Evolutionary conservation across 2,329 filamentous ascomycete genomes (phyloP), one percentile per base, ranked within the genome.

Genomic region (Hortaea werneckii): DNA sequence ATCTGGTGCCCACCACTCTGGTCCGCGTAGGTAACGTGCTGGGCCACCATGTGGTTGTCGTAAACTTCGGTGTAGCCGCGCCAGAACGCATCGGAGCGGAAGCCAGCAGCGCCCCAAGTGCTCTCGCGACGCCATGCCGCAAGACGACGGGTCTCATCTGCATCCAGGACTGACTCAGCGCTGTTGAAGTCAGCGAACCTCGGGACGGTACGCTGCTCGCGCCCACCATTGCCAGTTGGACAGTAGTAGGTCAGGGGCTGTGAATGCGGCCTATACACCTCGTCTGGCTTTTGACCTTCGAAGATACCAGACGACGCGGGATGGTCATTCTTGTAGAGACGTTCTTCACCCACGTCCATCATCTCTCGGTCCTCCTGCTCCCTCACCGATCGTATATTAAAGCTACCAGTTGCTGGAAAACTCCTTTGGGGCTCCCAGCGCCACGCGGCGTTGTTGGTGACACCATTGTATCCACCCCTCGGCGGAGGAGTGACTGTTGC

Each of bases 81-180:
- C 37, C 37, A 40, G 6, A 27, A 5, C 4, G 45, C 43, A 5
- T 12, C 27, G 5, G 41, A 32, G 35, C 41, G 45, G 6, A 37
- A 35, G 20, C 9, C 7, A 30, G 8, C 29, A 5, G 38, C 27
- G 8, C 40, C 35, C 5, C 11, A 41, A 32, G 3, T 6, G 5
- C n/a, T 30, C 40, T 43, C 27, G 6, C 3, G 20, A 27, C 45
- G 45, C 10, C 11, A 29, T 6, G 40, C 8, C 5, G n/a, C 35
- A 6, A 29, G 41, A 5, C 12, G 10, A 11, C 45, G 40, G 9
- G 11, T 11, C 45, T 47, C 43, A 35, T 43, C 43, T 5, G 45
- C 45, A 11, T 39, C 28, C 5, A 6, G 9, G 6, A 47, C 45
- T 6, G 40, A 43, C 9, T 43, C 12, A 6, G 5, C 6, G 11